Conservation (phyloP, 2,329 filamentous ascomycete genomes). For the Nemania serpens region DNA sequence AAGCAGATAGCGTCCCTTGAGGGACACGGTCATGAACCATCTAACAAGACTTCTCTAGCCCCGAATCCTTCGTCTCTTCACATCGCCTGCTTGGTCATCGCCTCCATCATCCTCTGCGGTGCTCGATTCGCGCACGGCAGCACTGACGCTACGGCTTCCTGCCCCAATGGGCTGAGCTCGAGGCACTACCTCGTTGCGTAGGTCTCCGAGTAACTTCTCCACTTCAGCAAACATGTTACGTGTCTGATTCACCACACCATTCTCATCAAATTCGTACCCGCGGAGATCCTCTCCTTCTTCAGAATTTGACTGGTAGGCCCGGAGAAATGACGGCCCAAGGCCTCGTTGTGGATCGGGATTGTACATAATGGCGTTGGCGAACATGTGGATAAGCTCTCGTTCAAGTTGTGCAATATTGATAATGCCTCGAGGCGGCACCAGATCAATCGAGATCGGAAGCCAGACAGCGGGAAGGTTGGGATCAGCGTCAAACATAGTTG, state of each 20-base stretch:
- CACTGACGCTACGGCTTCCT: slow-evolving; percentile 40
- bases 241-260: slow-evolving; percentile 85
- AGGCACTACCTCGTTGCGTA: slow-evolving; percentile 70
- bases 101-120: slow-evolving; percentile 50
- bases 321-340: slow-evolving; percentile 65
- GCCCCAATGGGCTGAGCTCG: slow-evolving; percentile 44
- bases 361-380: slow-evolving; percentile 98
- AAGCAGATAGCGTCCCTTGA: background rate
- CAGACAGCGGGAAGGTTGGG: slow-evolving; percentile 61
- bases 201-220: slow-evolving; percentile 75
- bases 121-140: slow-evolving; percentile 49
- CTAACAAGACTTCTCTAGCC: slow-evolving; percentile 28
- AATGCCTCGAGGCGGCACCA: slow-evolving; percentile 85
- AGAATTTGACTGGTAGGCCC: slow-evolving; percentile 43
- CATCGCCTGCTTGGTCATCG: slow-evolving; percentile 52
- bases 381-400: slow-evolving; percentile 93
- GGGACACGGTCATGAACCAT: background rate
- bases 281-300: slow-evolving; percentile 49
- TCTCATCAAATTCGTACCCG: slow-evolving; percentile 74
- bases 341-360: slow-evolving; percentile 81
- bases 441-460: slow-evolving; percentile 73
- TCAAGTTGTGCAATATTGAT: slow-evolving; percentile 93
- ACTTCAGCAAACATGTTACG: slow-evolving; percentile 89
- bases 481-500: slow-evolving; percentile 64
- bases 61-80: slow-evolving; percentile 41